Conservation (phyloP, 768 basidiomycete genomes). For the Termitomyces sp. region DNA sequence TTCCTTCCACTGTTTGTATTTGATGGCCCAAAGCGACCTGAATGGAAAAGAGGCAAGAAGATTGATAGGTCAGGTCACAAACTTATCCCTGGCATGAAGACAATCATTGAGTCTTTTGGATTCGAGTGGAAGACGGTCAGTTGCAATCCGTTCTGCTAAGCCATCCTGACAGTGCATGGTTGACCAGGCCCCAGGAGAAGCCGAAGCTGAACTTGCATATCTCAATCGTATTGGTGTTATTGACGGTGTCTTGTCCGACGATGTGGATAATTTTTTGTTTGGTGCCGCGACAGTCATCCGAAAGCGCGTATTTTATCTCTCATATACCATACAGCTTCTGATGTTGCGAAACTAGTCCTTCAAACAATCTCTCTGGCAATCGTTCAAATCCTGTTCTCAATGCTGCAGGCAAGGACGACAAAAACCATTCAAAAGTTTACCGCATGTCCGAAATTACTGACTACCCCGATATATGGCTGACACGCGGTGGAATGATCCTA, state of each 20-base stretch:
- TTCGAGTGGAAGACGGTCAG: conserved; percentile 70
- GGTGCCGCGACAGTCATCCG: conserved; percentile 80
- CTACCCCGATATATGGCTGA: conserved; percentile 38
- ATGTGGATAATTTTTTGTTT: conserved; percentile 90
- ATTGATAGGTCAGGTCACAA: conserved; percentile 58
- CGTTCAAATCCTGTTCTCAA: conserved; percentile 57
- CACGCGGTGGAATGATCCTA: conserved; percentile 74
- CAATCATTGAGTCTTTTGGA: conserved; percentile 73
- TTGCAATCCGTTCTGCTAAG: conserved; percentile 12
- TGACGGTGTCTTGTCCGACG: conserved; percentile 88
- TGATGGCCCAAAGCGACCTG: conserved; percentile 82
- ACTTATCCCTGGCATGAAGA: conserved; percentile 72
- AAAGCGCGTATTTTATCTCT: conserved; percentile 51
- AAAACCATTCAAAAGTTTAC: conserved; percentile 57
- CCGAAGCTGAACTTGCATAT: conserved; percentile 90
- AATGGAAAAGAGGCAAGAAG: conserved; percentile 72
- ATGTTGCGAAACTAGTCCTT: conserved; percentile 41
- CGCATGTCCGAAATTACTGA: conserved; percentile 31
- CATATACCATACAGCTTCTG: neutral
- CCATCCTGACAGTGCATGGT: conserved; percentile 21
- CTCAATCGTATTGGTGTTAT: conserved; percentile 78
- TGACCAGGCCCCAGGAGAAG: conserved; percentile 84
- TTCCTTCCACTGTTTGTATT: conserved; percentile 90
- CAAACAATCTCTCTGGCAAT: conserved; percentile 71
- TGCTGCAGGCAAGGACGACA: conserved; percentile 64